Evolutionary conservation across 768 basidiomycete species (phyloP).

Genomic region (Leccinum imitatum): DNA sequence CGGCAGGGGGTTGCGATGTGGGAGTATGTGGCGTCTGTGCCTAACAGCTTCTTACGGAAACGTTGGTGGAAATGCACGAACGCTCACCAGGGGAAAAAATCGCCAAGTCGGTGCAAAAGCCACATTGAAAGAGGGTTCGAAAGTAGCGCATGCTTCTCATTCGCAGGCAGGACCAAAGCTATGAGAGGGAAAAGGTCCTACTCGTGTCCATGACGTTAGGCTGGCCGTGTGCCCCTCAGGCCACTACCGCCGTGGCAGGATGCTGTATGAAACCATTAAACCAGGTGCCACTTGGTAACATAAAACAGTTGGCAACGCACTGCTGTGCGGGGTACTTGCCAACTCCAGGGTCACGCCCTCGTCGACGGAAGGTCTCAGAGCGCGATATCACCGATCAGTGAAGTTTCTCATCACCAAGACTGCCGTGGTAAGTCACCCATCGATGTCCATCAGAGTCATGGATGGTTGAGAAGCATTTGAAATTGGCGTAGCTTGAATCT

Average conservation of each 20-base stretch:
- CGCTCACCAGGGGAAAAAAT: not conserved
- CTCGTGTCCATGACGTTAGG: not conserved
- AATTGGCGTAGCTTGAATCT: conserved; percentile 76
- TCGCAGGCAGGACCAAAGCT: not conserved
- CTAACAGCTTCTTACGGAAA: not conserved
- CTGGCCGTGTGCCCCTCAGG: not conserved
- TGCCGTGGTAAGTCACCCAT: not conserved
- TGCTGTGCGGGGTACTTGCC: not conserved
- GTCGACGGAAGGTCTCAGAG: not conserved
- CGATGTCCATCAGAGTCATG: not conserved
- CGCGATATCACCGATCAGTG: not conserved
- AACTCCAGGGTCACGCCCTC: not conserved
- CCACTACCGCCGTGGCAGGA: not conserved
- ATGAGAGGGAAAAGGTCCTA: not conserved
- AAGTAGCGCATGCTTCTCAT: not conserved
- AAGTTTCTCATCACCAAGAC: not conserved
- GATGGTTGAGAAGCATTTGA: conserved; percentile 32
- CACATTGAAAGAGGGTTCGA: not conserved
- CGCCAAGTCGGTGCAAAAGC: not conserved
- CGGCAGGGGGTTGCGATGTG: too few species aligned
- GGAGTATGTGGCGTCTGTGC: too few species aligned
- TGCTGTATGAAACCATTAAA: not conserved
- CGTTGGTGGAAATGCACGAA: not conserved
- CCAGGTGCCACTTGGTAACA: not conserved
- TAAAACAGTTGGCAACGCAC: not conserved